Conservation (phyloP, 73 alveolate genomes). For the Blepharisma stoltei region DNA sequence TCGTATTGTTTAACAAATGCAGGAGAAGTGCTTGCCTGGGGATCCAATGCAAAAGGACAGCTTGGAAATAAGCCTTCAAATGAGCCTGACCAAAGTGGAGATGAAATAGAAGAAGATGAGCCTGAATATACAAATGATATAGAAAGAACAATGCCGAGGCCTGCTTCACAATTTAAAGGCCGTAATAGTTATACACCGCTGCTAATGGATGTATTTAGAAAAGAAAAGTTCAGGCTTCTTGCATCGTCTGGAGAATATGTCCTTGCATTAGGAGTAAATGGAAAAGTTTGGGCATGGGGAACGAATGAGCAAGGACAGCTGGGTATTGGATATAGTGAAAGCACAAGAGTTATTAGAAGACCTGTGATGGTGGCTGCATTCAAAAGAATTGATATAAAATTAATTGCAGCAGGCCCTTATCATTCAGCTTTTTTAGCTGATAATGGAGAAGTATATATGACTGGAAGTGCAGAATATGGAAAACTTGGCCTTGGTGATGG, state of each 20-base stretch:
- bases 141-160: not conserved
- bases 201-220: not conserved
- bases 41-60: constrained; percentile 49
- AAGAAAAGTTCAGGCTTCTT: constrained; percentile 20
- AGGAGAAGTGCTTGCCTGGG: constrained; percentile 54
- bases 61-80: constrained; percentile 33
- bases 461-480: constrained; percentile 84
- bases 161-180: not conserved
- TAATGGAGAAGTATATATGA: constrained; percentile 70
- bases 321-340: constrained; percentile 49
- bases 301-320: constrained; percentile 54
- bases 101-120: constrained; percentile 36
- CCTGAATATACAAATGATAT: not conserved
- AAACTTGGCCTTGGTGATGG: constrained; percentile 74
- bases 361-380: constrained; percentile 45
- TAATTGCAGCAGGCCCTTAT: not conserved
- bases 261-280: constrained; percentile 44
- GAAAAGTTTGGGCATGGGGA: constrained; percentile 63
- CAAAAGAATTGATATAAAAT: constrained; percentile 50
- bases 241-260: constrained; percentile 49
- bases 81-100: constrained; percentile 11
- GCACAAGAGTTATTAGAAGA: constrained; percentile 2
- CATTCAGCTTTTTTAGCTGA: constrained; percentile 55
- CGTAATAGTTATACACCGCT: not conserved
- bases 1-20: constrained; percentile 48